Conservation (phyloP, 148 eudicot species). For the Rhododendron kiyosumense region DNA sequence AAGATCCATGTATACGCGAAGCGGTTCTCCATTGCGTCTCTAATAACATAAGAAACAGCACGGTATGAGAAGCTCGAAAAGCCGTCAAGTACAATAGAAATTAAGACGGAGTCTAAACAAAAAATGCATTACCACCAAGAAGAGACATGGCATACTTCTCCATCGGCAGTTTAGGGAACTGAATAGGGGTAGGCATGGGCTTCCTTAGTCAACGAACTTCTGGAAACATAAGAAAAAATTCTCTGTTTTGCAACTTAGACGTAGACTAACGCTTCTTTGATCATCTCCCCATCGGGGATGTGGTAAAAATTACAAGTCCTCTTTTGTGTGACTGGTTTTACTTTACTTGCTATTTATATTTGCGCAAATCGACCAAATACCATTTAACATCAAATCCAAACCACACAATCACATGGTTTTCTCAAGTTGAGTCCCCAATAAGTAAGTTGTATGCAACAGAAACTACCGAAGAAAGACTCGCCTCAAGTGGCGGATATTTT, state of each 20-base stretch:
- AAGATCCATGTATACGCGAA: conserved; percentile 93
- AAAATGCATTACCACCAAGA: background rate
- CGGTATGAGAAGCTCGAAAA: conserved; percentile 9
- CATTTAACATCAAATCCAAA: background rate
- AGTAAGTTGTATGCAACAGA: background rate
- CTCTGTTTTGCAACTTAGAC: background rate
- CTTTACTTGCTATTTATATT: background rate
- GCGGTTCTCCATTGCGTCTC: conserved; percentile 81
- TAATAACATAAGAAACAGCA: conserved; percentile 20
- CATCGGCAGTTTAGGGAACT: background rate
- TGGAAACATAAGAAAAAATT: background rate
- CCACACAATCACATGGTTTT: background rate
- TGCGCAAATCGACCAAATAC: background rate
- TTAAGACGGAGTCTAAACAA: background rate
- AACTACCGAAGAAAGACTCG: background rate
- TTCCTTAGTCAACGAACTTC: background rate
- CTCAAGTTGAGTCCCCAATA: background rate
- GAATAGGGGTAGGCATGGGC: background rate
- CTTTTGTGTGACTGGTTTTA: background rate
- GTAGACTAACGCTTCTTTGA: background rate
- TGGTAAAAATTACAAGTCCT: background rate
- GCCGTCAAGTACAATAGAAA: background rate
- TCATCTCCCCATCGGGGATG: background rate
- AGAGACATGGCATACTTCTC: background rate
- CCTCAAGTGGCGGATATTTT: background rate